These are phyloP conservation scores for Scutellaria minor DNA, from an alignment of 257 asterid species.

Conservation along the genomic window DNA sequence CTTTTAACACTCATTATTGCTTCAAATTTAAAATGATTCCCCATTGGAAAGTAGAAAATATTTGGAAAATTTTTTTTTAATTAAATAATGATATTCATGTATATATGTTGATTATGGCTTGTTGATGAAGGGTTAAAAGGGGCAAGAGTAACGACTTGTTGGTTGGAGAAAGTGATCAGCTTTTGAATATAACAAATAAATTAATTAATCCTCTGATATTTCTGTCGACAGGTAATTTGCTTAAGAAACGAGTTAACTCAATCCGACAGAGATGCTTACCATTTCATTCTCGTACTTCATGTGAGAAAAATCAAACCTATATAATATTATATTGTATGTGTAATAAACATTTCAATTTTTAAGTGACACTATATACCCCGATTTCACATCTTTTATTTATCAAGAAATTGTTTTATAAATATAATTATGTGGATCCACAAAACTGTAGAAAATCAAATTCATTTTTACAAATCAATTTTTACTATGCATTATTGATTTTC, in stretches of 20 bases:
- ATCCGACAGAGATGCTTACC: constrained; percentile 41
- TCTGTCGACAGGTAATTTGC: constrained; percentile 66
- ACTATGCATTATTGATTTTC: too few species aligned
- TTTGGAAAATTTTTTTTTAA: constrained; percentile 25
- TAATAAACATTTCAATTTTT: neutral
- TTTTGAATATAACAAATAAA: constrained; percentile 27
- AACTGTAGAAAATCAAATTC: too few species aligned
- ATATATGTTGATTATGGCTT: constrained; percentile 42
- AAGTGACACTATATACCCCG: neutral
- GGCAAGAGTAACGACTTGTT: constrained; percentile 40
- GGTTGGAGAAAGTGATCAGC: constrained; percentile 26
- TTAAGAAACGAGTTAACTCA: constrained; percentile 57
- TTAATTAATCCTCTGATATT: constrained; percentile 22
- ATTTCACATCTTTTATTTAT: neutral
- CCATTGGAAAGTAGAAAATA: constrained; percentile 1
- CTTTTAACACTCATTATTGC: constrained; percentile 13
- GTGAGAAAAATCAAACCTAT: constrained; percentile 24
- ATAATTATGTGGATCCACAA: neutral
- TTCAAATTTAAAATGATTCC: constrained; percentile 35
- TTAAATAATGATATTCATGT: constrained; percentile 11
- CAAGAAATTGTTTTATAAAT: too few species aligned
- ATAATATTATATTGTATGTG: neutral
- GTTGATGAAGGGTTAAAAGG: constrained; percentile 41
- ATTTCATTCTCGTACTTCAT: constrained; percentile 47
- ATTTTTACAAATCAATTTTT: too few species aligned